These are phyloP conservation scores for Monosporascus sp. DNA, from an alignment of 2,329 filamentous ascomycete genomes.

Conservation along the genomic window DNA sequence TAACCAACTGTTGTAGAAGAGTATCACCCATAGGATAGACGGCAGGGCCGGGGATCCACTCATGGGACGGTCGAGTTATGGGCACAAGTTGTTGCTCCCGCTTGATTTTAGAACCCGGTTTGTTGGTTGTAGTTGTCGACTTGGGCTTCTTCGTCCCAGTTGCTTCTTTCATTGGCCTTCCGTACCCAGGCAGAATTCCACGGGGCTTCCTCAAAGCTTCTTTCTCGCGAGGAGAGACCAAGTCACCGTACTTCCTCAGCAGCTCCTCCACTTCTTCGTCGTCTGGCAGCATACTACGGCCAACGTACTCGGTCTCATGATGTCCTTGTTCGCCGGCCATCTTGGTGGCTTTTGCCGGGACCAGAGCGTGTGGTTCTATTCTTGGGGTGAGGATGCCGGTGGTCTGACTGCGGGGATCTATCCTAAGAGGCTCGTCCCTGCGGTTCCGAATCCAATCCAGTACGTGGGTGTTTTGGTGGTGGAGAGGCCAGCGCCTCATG, in stretches of 20 bases:
- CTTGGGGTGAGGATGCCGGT: background rate
- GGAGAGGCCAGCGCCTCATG: slow-evolving; percentile 43
- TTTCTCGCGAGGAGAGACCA: too few relatives aligned
- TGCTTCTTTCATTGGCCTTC: too few relatives aligned
- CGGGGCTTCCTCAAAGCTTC: too few relatives aligned
- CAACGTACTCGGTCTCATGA: too few relatives aligned
- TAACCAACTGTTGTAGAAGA: slow-evolving; percentile 24
- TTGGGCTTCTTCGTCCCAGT: background rate
- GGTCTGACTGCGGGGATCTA: background rate
- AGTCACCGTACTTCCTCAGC: too few relatives aligned
- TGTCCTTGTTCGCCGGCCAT: background rate
- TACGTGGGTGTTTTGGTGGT: slow-evolving; percentile 30
- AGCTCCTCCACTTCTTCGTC: background rate
- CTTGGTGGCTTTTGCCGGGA: background rate
- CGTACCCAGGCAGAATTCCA: too few relatives aligned
- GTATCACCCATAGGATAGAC: slow-evolving; percentile 34
- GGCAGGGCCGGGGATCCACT: slow-evolving; percentile 25
- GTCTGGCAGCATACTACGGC: background rate
- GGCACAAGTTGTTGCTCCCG: slow-evolving; percentile 9
- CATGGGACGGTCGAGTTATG: slow-evolving; percentile 10
- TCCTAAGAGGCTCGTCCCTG: slow-evolving; percentile 20
- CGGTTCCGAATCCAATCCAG: slow-evolving; percentile 24
- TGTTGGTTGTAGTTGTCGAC: background rate
- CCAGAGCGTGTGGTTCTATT: slow-evolving; percentile 1
- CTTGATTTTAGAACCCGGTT: background rate